phyloP scores from a whole-genome alignment of 2,329 filamentous ascomycete genomes.

The Trichoderma koningiopsis region DNA sequence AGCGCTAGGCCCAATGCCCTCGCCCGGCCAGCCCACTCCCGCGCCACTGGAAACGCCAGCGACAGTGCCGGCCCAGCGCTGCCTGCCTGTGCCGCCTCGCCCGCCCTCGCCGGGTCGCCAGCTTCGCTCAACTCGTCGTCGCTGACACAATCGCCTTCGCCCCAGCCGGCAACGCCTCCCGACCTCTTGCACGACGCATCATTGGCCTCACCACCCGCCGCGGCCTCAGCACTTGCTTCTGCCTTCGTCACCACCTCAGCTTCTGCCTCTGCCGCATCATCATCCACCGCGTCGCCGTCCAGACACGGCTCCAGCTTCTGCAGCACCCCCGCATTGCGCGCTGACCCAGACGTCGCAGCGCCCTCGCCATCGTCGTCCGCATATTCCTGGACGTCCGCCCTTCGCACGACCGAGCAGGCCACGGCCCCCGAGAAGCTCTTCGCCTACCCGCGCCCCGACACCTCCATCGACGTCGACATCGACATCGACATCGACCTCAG shows the following conservation, averaged over 20 bases:
- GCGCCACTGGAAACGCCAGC: constrained; percentile 25
- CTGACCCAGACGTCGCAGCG: constrained; percentile 33
- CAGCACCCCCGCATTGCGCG: constrained; percentile 25
- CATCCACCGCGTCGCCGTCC: constrained; percentile 26
- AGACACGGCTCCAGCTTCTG: constrained; percentile 24
- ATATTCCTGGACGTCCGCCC: constrained; percentile 13
- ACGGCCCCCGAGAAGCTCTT: constrained; percentile 30
- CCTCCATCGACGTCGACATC: constrained; percentile 31
- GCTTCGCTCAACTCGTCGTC: constrained; percentile 39
- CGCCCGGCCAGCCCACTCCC: constrained; percentile 22
- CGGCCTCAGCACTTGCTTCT: too few relatives aligned
- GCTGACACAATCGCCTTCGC: constrained; percentile 42
- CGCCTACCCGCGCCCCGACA: constrained; percentile 33
- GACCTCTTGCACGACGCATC: constrained; percentile 30
- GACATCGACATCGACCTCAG: constrained; percentile 33
- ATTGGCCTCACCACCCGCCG: constrained; percentile 14
- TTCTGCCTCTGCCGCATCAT: constrained; percentile 22
- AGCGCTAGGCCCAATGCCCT: constrained; percentile 21
- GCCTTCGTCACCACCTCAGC: constrained; percentile 26
- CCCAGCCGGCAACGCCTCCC: constrained; percentile 40
- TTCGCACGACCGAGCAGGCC: constrained; percentile 7
- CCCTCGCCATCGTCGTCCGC: constrained; percentile 28
- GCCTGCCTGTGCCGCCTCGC: constrained; percentile 28
- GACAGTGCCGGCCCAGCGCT: constrained; percentile 25
- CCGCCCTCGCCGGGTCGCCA: constrained; percentile 38